phyloP scores from a whole-genome alignment of 2,329 filamentous ascomycete genomes.

The Ophiostoma piceae region DNA sequence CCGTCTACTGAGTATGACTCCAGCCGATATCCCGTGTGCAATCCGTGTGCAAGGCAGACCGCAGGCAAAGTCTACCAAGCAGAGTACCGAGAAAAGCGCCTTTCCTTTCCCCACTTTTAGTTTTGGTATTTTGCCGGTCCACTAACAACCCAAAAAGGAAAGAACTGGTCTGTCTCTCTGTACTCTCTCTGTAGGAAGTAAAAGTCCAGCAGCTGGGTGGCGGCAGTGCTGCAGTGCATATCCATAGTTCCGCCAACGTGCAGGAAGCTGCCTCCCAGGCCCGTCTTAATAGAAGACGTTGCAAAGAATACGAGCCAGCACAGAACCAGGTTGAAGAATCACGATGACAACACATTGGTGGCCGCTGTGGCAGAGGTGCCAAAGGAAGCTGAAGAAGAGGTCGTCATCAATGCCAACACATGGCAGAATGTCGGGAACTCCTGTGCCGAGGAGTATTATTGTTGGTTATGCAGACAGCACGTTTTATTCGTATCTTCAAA shows the following conservation, averaged over 20 bases:
- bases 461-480: no score
- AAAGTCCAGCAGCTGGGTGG: conserved; percentile 1
- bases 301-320: neutral
- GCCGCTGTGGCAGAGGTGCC: neutral
- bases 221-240: conserved; percentile 15
- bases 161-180: neutral
- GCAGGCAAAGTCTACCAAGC: neutral
- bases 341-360: neutral
- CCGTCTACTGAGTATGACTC: neutral
- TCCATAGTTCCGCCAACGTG: neutral
- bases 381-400: no score
- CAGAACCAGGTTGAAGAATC: neutral
- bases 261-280: conserved; percentile 13
- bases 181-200: neutral
- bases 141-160: conserved; percentile 19
- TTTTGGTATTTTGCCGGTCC: neutral
- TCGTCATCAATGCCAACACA: neutral
- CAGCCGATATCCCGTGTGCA: conserved; percentile 14
- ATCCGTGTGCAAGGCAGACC: conserved; percentile 21
- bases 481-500: no score
- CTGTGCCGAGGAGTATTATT: neutral
- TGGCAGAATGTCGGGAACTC: neutral
- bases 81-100: neutral
- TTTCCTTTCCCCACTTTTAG: neutral
- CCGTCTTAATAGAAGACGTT: neutral